A percentile compares a stretch with the other conserved stretches of the same genome.
These are phyloP conservation scores for Sporothrix phasma DNA, from an alignment of 2,329 filamentous ascomycete species.

Conservation along the genomic window DNA sequence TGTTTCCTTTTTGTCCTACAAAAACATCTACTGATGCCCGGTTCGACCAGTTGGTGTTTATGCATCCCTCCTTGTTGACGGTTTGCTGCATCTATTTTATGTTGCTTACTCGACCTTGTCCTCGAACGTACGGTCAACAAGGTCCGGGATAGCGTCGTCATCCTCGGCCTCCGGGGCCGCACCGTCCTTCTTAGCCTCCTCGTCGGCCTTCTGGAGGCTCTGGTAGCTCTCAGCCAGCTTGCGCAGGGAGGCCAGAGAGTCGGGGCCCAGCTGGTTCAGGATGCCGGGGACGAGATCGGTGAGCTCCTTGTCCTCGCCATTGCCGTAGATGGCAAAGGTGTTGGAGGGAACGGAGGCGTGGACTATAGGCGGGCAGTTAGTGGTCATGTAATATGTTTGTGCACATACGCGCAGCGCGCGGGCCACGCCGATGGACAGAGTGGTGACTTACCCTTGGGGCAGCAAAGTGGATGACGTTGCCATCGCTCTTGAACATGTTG, in stretches of 20 bases:
- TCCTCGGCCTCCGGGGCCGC: constrained; percentile 66
- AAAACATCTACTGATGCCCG: not conserved
- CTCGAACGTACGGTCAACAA: constrained; percentile 98
- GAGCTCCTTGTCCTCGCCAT: constrained; percentile 98
- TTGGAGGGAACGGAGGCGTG: constrained; percentile 95
- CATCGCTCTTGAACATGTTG: constrained; percentile 99
- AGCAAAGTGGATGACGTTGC: constrained; percentile 99
- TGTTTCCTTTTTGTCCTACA: constrained; percentile 1
- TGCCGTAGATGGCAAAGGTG: constrained; percentile 99
- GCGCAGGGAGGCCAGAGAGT: constrained; percentile 92
- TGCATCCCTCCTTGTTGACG: not conserved
- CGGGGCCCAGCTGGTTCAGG: constrained; percentile 97
- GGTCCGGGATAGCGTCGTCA: constrained; percentile 91
- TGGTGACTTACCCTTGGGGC: constrained; percentile 75
- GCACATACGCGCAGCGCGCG: no score
- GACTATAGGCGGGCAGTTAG: constrained; percentile 44
- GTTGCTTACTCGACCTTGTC: constrained; percentile 75
- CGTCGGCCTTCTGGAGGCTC: constrained; percentile 85
- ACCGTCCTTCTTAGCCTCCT: constrained; percentile 67
- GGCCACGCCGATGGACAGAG: not conserved
- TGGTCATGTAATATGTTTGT: not conserved
- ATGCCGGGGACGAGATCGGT: constrained; percentile 98
- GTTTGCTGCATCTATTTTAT: not conserved
- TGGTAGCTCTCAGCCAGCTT: constrained; percentile 99
- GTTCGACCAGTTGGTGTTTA: not conserved